Evolutionary conservation across 805 yeast genomes (phyloP), one percentile per base, ranked within the genome.

Genomic region (Jamesozyma jinghongensis): DNA sequence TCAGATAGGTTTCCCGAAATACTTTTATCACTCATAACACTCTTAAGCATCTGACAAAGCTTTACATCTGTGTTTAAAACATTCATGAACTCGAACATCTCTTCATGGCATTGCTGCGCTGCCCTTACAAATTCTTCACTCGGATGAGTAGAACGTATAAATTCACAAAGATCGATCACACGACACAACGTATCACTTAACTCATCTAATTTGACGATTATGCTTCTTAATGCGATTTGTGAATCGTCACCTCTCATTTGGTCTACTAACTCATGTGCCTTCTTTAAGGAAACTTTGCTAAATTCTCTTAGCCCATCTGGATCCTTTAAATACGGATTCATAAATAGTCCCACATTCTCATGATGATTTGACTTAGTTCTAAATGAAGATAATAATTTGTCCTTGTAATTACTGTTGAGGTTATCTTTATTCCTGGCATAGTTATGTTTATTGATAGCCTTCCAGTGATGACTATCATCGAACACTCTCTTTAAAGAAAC

Each of bases 31-130:
- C 66, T 59, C 40, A 88, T 61, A 0, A 81, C 79, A n/a, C 60
- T 53, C 18, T 72, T 70, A 32, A 92, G 68, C 34, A 74, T 75
- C 36, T 66, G 61, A 53, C 79, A 85, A 22, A 92, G 67, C 29
- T 74, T 80, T 13, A 78, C 82, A 40, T 85, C 81, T 2, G 97
- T 88, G 60, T 92, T 92, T 34, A 92, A 67, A 40, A 81, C 73
- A 61, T 87, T 92, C 98, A 92, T 92, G 61, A 81, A 88, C 54
- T 87, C 94, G 61, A 81, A 90, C 83, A 90, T 76, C 47, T 77
- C 69, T 51, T 85, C 94, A 56, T 90, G 96, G 29, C 92, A 82
- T 34, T 74, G 71, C 54, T 90, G 95, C 1, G 98, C 95, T 1
- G 87, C 88, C 31, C 69, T 70, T 10, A 82, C 70, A 71, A 85